Percentiles rank a stretch among this genome's conserved stretches.
These are phyloP conservation scores for Metschnikowia hibisci DNA, from an alignment of 805 yeast species.

Conservation along the genomic window DNA sequence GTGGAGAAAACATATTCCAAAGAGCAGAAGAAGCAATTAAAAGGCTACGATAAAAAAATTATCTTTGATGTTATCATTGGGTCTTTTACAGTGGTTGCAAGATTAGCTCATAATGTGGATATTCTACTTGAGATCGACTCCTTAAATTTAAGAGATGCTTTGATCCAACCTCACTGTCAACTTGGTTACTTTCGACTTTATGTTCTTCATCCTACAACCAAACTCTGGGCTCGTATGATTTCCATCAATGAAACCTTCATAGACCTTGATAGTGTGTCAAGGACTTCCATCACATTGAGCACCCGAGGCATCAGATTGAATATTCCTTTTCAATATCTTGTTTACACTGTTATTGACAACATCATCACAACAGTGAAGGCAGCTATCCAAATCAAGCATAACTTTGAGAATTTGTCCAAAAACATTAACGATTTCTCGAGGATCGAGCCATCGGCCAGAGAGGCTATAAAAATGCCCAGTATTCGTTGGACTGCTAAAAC, in stretches of 20 bases:
- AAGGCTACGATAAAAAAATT: slow-evolving; percentile 17
- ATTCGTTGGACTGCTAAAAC: slow-evolving; percentile 52
- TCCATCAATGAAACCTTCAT: slow-evolving; percentile 31
- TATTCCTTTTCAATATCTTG: slow-evolving; percentile 71
- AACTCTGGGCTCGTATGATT: slow-evolving; percentile 37
- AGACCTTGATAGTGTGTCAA: slow-evolving; percentile 15
- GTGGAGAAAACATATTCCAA: slow-evolving; percentile 25
- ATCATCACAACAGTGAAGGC: slow-evolving; percentile 65
- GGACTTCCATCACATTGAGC: slow-evolving; percentile 7
- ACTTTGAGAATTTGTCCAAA: slow-evolving; percentile 35
- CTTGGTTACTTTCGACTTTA: slow-evolving; percentile 42
- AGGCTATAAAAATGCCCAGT: slow-evolving; percentile 49
- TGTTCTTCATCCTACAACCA: slow-evolving; percentile 47
- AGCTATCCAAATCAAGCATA: slow-evolving; percentile 52
- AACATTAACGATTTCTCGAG: slow-evolving; percentile 26
- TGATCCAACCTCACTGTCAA: slow-evolving; percentile 25
- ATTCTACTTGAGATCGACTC: slow-evolving; percentile 44
- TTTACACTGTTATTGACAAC: slow-evolving; percentile 78
- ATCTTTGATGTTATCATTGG: slow-evolving; percentile 29
- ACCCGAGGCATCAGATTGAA: slow-evolving; percentile 44
- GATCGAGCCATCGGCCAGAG: slow-evolving; percentile 35
- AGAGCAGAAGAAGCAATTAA: slow-evolving; percentile 24
- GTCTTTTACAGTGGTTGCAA: slow-evolving; percentile 37
- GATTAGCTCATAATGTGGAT: slow-evolving; percentile 46
- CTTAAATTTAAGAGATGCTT: slow-evolving; percentile 23